Base-by-base conservation (phyloP, 2,329 filamentous ascomycete species). In the Iodosphaeria phyllophila region DNA sequence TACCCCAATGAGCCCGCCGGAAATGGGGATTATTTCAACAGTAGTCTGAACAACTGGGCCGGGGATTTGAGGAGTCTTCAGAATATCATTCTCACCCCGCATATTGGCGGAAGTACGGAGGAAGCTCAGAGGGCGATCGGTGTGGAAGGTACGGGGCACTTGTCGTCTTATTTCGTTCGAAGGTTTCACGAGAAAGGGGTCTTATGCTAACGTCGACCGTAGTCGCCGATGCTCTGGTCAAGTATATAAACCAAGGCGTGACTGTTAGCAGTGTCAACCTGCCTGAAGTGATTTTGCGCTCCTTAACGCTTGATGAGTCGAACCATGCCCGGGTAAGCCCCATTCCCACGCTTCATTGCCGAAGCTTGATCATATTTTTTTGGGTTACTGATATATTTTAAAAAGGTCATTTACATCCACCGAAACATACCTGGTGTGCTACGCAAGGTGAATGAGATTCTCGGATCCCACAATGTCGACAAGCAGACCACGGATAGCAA, bases 401-500 rank as follows among this genome's bases (percentile, higher is more conserved):
- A 20, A 25, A 21, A 73, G 60, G 67, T 95, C 35, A 84, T 95
- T 42, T 98, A 86, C 52, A 91, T 98, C 39, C 89, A 98, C 56
- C 77, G 76, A 52, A 98, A 98, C 54, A 71, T 95, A 13, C 89
- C 89, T 23, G 89, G 89, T 60, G 89, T 98, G 33, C 60, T 98
- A 49, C 70, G 83, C 43, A 80, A 75, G 57, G 89, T 98, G 36
- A 98, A 98, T 60, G 79, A 89, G 43, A 82, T 95, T 33, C 64
- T 98, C 23, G 79, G 77, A 21, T 74, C 91, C 42, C 84, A 98
- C 60, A 98, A 98, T 50, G 84, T 98, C 39, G 86, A 93, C 57
- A 95, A 95, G 63, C 89, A 98, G 55, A 95, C 91, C 59, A 89
- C 80, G 25, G 89, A 95, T 50, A 92, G 78, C 53, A 76, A 75